phyloP scores from a whole-genome alignment of 257 asterid genomes.

The Fraxinus cuspidata region DNA sequence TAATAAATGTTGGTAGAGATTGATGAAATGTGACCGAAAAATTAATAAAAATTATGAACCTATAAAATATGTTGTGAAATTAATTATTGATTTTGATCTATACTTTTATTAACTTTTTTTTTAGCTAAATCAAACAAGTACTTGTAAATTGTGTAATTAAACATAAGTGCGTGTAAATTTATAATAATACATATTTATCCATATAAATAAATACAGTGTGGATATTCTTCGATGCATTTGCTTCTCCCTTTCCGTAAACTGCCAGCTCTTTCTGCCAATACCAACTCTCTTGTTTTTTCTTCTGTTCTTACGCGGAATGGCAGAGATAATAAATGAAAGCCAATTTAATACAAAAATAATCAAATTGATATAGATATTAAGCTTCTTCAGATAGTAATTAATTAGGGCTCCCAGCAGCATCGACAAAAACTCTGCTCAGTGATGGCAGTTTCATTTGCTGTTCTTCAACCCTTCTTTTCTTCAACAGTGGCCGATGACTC shows the following conservation, averaged over 20 bases:
- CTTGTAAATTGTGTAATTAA: too few species aligned
- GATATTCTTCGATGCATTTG: slow-evolving; percentile 18
- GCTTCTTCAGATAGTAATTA: slow-evolving; percentile 15
- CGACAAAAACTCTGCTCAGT: slow-evolving; percentile 57
- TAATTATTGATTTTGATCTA: too few species aligned
- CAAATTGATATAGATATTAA: slow-evolving; percentile 6
- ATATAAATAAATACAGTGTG: slow-evolving; percentile 27
- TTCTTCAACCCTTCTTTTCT: slow-evolving; percentile 56
- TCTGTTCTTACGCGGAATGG: slow-evolving; percentile 24
- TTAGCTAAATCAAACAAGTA: too few species aligned
- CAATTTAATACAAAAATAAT: slow-evolving; percentile 19
- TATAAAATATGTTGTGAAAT: too few species aligned
- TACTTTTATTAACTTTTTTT: too few species aligned
- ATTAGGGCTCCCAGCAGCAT: slow-evolving; percentile 54
- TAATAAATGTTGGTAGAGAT: too few species aligned
- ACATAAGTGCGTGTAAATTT: too few species aligned
- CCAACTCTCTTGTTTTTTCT: slow-evolving; percentile 40
- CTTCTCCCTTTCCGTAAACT: slow-evolving; percentile 23
- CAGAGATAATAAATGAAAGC: slow-evolving; percentile 36
- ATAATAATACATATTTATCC: slow-evolving; percentile 25
- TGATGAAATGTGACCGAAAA: too few species aligned
- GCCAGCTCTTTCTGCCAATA: slow-evolving; percentile 43
- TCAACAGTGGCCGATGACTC: slow-evolving; percentile 31
- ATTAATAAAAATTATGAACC: too few species aligned
- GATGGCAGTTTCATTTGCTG: slow-evolving; percentile 57